Conservation (phyloP, 805 yeast genomes). For the Zygosaccharomyces kombuchaensis region DNA sequence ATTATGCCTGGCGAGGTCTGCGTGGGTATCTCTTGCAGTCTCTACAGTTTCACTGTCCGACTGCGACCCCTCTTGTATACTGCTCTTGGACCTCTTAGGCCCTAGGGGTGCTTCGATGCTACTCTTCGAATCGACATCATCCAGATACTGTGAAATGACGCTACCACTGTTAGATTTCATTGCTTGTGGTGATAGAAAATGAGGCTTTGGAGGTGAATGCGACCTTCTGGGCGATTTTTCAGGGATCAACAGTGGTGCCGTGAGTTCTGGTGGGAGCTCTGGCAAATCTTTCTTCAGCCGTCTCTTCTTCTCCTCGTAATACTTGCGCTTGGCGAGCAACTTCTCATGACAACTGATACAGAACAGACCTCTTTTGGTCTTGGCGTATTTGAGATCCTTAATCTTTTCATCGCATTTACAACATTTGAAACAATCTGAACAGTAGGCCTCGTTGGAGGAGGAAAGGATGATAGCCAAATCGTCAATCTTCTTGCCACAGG, state of each 20-base stretch:
- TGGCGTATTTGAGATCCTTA: conserved; percentile 84
- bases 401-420: conserved; percentile 81
- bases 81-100: neutral
- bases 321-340: conserved; percentile 68
- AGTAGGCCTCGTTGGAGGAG: conserved; percentile 93
- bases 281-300: conserved; percentile 27
- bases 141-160: conserved; percentile 25
- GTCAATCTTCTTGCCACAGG: conserved; percentile 81
- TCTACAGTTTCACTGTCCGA: neutral
- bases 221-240: conserved; percentile 24
- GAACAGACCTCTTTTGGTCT: conserved; percentile 87
- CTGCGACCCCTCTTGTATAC: neutral
- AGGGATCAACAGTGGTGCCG: conserved; percentile 15
- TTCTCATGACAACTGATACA: conserved; percentile 91
- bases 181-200: conserved; percentile 1
- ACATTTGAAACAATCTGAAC: conserved; percentile 85
- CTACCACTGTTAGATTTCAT: conserved; percentile 20
- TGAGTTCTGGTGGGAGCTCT: conserved; percentile 12
- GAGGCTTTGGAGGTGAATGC: conserved; percentile 15
- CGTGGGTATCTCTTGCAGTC: neutral
- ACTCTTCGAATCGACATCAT: conserved; percentile 14
- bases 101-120: conserved; percentile 6
- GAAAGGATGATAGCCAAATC: conserved; percentile 80
- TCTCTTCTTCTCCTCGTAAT: conserved; percentile 34
- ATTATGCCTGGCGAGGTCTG: conserved; percentile 5